Conservation (phyloP, 202 grass and related monocot genomes). For the Dendrocalamus latiflorus region DNA sequence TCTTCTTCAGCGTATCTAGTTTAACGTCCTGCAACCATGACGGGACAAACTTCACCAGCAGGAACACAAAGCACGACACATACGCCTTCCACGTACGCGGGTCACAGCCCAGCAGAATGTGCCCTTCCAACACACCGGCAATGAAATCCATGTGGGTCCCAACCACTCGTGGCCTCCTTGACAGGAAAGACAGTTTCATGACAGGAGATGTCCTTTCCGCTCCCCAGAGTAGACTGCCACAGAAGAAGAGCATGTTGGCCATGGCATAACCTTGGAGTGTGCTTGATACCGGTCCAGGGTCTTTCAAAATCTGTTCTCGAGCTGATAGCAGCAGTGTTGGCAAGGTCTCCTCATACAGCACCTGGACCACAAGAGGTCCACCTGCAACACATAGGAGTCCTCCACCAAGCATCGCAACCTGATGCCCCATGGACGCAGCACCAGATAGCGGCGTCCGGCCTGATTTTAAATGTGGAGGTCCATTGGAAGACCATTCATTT, state of each 20-base stretch:
- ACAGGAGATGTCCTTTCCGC: slow-evolving; percentile 32
- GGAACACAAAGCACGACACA: slow-evolving; percentile 62
- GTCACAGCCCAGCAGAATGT: slow-evolving; percentile 79
- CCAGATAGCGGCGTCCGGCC: slow-evolving; percentile 52
- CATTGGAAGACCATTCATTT: slow-evolving; percentile 58
- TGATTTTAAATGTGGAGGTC: slow-evolving; percentile 58
- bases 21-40: slow-evolving; percentile 76
- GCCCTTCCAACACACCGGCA: slow-evolving; percentile 66
- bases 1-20: slow-evolving; percentile 60
- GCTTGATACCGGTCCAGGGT: slow-evolving; percentile 46
- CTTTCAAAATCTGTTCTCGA: slow-evolving; percentile 44
- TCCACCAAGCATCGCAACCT: slow-evolving; percentile 75
- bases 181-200: slow-evolving; percentile 50
- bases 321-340: slow-evolving; percentile 81
- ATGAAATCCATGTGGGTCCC: slow-evolving; percentile 93
- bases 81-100: slow-evolving; percentile 84
- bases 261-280: slow-evolving; percentile 81
- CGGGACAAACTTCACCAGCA: slow-evolving; percentile 82
- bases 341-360: slow-evolving; percentile 86
- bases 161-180: slow-evolving; percentile 69
- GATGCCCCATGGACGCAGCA: slow-evolving; percentile 56
- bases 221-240: slow-evolving; percentile 72
- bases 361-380: slow-evolving; percentile 63
- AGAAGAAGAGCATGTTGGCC: slow-evolving; percentile 87
- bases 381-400: slow-evolving; percentile 80